Evolutionary conservation across 2,329 filamentous ascomycete genomes (phyloP).

Genomic region (Falciphora oryzae): DNA sequence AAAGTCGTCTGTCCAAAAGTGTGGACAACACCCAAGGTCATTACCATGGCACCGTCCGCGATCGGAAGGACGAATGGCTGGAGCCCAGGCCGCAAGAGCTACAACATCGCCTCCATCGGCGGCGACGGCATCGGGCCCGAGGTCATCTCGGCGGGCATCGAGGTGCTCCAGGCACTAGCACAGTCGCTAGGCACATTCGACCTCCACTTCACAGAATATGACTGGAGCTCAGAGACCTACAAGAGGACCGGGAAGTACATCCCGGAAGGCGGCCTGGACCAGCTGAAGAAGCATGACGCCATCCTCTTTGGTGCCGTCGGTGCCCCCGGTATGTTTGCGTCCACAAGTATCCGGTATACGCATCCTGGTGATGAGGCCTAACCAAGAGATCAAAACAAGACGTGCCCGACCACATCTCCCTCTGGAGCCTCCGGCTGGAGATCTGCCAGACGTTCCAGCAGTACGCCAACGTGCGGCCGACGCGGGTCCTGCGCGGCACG

Average conservation of each 20-base stretch:
- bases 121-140: slow-evolving; percentile 27
- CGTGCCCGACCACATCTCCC: slow-evolving; percentile 60
- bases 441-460: slow-evolving; percentile 60
- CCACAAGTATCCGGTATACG: neutral
- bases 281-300: slow-evolving; percentile 33
- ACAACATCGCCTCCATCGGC: slow-evolving; percentile 16
- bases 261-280: slow-evolving; percentile 51
- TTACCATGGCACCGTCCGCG: too few species aligned
- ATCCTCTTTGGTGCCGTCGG: slow-evolving; percentile 27
- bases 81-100: neutral
- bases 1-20: too few species aligned
- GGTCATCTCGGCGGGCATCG: slow-evolving; percentile 29
- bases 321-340: slow-evolving; percentile 18
- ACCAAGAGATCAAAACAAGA: slow-evolving; percentile 27
- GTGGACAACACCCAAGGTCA: too few species aligned
- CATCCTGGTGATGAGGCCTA: neutral
- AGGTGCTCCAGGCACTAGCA: slow-evolving; percentile 25
- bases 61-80: too few species aligned
- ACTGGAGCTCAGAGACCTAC: slow-evolving; percentile 63
- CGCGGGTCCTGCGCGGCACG: slow-evolving; percentile 51
- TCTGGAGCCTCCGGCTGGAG: slow-evolving; percentile 58
- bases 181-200: slow-evolving; percentile 50
- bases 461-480: slow-evolving; percentile 61
- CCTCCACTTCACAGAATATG: slow-evolving; percentile 55
- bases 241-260: slow-evolving; percentile 62